phyloP scores from a whole-genome alignment of 305 asterid species.

The Fraxinus platypoda region DNA sequence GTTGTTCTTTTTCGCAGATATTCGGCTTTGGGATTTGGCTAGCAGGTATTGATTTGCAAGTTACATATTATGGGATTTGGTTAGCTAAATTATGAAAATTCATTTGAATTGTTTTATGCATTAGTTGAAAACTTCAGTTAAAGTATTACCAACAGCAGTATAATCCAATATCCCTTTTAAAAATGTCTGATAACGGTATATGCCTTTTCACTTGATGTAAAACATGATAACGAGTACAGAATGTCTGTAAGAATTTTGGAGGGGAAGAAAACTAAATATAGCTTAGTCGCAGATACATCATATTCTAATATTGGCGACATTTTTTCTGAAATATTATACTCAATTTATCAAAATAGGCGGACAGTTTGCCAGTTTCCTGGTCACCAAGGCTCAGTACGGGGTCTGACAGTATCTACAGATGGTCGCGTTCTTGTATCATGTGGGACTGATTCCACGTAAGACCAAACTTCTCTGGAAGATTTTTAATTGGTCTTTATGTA shows the following conservation, averaged over 20 bases:
- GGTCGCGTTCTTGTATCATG: conserved; percentile 84
- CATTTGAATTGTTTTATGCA: not conserved
- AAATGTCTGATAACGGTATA: not conserved
- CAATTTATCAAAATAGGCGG: conserved; percentile 43
- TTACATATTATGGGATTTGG: conserved; percentile 82
- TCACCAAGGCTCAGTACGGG: conserved; percentile 89
- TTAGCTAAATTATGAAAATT: not conserved
- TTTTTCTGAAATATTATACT: conserved; percentile 17
- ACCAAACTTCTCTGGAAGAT: conserved; percentile 21
- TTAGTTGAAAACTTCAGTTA: not conserved
- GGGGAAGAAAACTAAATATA: not conserved
- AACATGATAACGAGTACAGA: not conserved
- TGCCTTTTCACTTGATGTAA: not conserved
- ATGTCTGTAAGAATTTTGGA: conserved; percentile 7
- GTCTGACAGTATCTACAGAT: conserved; percentile 83
- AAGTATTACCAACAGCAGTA: not conserved
- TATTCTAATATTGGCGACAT: not conserved
- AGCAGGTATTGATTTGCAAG: conserved; percentile 47
- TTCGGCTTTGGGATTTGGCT: conserved; percentile 96
- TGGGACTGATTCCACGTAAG: conserved; percentile 89
- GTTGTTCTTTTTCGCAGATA: conserved; percentile 52
- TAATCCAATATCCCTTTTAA: not conserved
- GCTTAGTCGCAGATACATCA: not conserved
- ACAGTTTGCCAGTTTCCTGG: conserved; percentile 91
- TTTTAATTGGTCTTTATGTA: conserved; percentile 1